Evolutionary conservation across 495 filamentous ascomycete genomes (phyloP), one percentile per base, ranked within the genome.

Genomic region (Xylaria telfairii): DNA sequence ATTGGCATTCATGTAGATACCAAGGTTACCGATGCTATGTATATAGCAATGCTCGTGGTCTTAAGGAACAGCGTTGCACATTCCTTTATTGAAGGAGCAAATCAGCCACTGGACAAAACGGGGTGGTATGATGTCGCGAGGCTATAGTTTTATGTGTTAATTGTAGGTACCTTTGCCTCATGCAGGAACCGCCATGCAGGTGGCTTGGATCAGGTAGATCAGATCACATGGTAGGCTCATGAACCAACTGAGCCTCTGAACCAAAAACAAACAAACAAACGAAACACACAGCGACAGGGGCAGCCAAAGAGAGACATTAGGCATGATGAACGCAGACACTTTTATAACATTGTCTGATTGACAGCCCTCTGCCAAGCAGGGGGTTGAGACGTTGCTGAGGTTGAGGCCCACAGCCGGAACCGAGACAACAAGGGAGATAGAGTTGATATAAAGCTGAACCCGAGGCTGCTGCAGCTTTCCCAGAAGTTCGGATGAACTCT

Each of bases 361-460:
- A 47, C 26, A 39, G 12, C 32, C 51, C 47, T 24, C 64, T 47
- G 47, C 64, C 64, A 54, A 66, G 47, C 47, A 53, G 34, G 64
- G 63, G 46, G 64, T 21, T 66, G 47, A 66, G 47, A 66, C 64
- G n/a, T 54, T 66, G 47, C 47, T 66, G 64, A 54, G 42, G 47
- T 53, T 7, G 15, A 47, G 64, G 30, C 64, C 61, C 61, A 64
- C 34, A 42, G 41, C 61, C 30, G 47, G 30, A 15, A 64, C 61
- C 1, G 19, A 59, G 28, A 59, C 56, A 59, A 47, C 44, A 3
- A 1, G 42, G 30, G 15, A 30, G 15, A 37, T 3, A 17, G 24
- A 65, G 8, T 65, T 37, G 19, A 44, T 62, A 64, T 64, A 65
- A 65, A 65, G 19, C 26, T 30, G 1, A 12, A 21, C 24, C 46